Evolutionary conservation across 2,329 filamentous ascomycete genomes (phyloP), one percentile per base, ranked within the genome.

Genomic region (Fusarium irregulare): DNA sequence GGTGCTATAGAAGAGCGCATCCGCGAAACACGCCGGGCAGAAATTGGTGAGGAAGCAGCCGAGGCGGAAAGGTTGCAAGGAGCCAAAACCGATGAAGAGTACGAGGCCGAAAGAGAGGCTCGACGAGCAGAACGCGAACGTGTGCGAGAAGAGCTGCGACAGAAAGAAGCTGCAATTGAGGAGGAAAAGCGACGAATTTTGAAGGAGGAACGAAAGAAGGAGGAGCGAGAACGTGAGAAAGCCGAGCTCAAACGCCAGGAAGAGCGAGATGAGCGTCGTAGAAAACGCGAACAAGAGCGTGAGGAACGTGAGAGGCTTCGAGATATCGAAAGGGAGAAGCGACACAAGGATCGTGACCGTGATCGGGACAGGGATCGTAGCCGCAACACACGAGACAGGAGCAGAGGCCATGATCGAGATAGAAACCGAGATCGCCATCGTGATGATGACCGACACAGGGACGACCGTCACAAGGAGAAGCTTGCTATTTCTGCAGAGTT

Each of bases 71-170:
- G 87, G 44, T 70, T 81, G 12, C 88, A 87, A 56, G 92, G 92
- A 20, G 83, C 87, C 49, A 94, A 92, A 78, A 92, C 89, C 2
- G 92, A 95, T 71, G 88, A 90, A 58, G 89, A 91, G 50, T 95
- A 94, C 77, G 89, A 87, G 2, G 85, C 85, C 48, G 91, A 93
- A 63, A 90, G 90, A 3, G 85, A 87, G 12, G 83, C 82, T 9
- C 87, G 89, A 51, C 83, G 87, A 34, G 83, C 85, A 11, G 87
- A 89, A 57, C 87, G 92, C 13, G 88, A 90, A 66, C 85, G 85
- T 34, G 82, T 89, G 12, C 85, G 89, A 57, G 86, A 89, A 48
- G 87, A 90, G 71, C 81, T 90, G 20, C 83, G 86, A 55, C 84
- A 83, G 46, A 86, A 88, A 69, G 87, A 91, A 68, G 83, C 84